A percentile compares a stretch with the other conserved stretches of the same genome.
Conservation (phyloP, 306 rosid species). For the Phaseolus lunatus region DNA sequence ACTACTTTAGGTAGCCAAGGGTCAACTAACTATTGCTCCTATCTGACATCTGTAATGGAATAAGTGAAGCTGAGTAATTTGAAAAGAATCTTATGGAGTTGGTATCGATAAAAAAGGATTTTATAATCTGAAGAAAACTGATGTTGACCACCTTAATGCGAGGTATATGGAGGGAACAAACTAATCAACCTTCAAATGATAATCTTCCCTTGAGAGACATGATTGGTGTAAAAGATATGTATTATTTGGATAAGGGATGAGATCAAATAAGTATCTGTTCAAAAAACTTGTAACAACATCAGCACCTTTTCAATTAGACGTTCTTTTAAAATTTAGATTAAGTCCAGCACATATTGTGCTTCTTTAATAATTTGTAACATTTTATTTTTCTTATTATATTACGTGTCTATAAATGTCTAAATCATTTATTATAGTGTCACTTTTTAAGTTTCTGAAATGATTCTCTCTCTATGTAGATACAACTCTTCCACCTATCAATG, state of each 20-base stretch:
- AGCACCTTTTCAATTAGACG: not conserved
- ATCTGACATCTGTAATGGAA: conserved; percentile 30
- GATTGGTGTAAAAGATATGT: not conserved
- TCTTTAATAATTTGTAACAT: too few species aligned
- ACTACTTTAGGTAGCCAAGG: not conserved
- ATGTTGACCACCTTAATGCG: not conserved
- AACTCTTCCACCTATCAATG: too few species aligned
- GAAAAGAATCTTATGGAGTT: not conserved
- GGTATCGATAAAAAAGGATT: not conserved
- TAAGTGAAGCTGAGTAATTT: not conserved
- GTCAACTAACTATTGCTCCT: not conserved
- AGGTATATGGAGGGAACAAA: not conserved
- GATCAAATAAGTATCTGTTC: not conserved
- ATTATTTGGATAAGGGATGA: not conserved
- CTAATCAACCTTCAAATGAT: not conserved
- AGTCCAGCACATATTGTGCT: not conserved
- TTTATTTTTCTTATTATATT: too few species aligned
- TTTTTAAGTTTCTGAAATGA: too few species aligned
- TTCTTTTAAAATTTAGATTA: not conserved
- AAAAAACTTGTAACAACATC: not conserved
- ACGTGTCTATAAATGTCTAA: too few species aligned
- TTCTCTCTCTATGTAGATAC: too few species aligned
- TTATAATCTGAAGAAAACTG: not conserved
- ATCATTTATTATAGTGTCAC: too few species aligned
- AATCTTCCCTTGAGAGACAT: not conserved